These are phyloP conservation scores for Vitis hybrid DNA, from an alignment of 177 flowering plant genomes.

Conservation along the genomic window DNA sequence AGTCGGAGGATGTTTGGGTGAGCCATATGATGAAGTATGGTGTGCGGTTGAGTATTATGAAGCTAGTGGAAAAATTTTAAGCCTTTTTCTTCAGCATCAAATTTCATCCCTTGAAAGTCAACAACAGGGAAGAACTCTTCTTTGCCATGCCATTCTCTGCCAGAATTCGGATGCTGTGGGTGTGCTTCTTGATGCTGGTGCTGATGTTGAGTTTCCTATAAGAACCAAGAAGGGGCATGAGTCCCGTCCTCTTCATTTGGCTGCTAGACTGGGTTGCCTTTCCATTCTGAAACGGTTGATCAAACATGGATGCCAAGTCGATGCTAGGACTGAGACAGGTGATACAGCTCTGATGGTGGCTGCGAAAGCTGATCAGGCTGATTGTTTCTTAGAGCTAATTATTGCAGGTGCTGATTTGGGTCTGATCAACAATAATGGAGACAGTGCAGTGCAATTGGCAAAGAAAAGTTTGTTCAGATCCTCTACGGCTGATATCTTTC, in stretches of 20 bases:
- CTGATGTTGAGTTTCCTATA: slow-evolving; percentile 16
- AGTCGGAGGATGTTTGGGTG: slow-evolving; percentile 17
- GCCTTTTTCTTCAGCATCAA: slow-evolving; percentile 7
- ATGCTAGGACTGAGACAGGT: slow-evolving; percentile 10
- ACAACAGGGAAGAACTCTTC: slow-evolving; percentile 16
- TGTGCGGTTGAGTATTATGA: slow-evolving; percentile 19
- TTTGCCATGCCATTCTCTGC: slow-evolving; percentile 16
- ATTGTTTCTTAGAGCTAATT: slow-evolving; percentile 13
- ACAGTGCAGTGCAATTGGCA: slow-evolving; percentile 13
- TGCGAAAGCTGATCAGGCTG: slow-evolving; percentile 13
- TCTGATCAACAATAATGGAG: slow-evolving; percentile 4
- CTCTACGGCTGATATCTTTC: slow-evolving; percentile 5
- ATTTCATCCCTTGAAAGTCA: slow-evolving; percentile 10
- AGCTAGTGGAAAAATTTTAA: slow-evolving; percentile 10
- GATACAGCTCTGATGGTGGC: slow-evolving; percentile 17
- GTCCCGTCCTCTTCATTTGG: slow-evolving; percentile 14
- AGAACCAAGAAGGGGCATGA: slow-evolving; percentile 12
- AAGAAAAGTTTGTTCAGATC: slow-evolving; percentile 14
- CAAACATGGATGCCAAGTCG: slow-evolving; percentile 5
- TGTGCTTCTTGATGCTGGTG: slow-evolving; percentile 9
- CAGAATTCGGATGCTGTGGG: slow-evolving; percentile 10
- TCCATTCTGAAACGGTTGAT: slow-evolving; percentile 10
- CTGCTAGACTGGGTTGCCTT: slow-evolving; percentile 16
- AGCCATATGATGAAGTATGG: slow-evolving; percentile 18
- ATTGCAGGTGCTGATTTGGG: slow-evolving; percentile 16